Evolutionary conservation across 192 early-diverging fungal species (phyloP).

Genomic region (Entophlyctis helioformis): DNA sequence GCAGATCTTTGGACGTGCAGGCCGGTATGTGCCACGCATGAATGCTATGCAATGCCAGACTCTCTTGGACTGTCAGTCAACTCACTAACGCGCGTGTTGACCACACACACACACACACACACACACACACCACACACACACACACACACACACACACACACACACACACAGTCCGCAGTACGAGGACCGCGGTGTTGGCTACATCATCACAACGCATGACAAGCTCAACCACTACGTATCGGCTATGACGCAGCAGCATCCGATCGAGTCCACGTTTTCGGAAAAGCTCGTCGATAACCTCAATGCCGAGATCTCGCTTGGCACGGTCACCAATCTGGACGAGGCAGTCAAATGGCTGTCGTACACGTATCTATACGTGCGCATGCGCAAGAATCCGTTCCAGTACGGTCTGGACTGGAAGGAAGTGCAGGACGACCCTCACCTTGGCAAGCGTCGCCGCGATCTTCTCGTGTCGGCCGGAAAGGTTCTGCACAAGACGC

Average conservation of each 20-base stretch:
- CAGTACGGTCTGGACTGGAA: conserved; percentile 80
- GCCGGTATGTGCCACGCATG: conserved; percentile 43
- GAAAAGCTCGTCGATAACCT: conserved; percentile 81
- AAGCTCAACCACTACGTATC: conserved; percentile 87
- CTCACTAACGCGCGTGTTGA: no score
- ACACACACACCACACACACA: no score
- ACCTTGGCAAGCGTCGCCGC: conserved; percentile 63
- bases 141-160: no score
- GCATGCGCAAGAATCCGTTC: conserved; percentile 92
- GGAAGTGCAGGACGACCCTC: conserved; percentile 65
- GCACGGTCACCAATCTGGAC: conserved; percentile 88
- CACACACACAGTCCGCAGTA: conserved; percentile 45
- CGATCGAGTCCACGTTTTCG: conserved; percentile 91
- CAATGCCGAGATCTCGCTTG: conserved; percentile 93
- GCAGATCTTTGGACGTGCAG: conserved; percentile 99
- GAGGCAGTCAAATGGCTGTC: conserved; percentile 95
- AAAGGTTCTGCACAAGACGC: conserved; percentile 56
- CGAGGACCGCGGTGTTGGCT: conserved; percentile 86
- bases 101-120: no score
- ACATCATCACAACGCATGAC: conserved; percentile 89
- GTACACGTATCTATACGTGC: conserved; percentile 92
- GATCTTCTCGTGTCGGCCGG: conserved; percentile 76
- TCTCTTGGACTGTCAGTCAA: no score
- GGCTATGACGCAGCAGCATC: conserved; percentile 88
- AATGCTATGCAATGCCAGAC: no score